These are phyloP conservation scores for Fusarium begoniae DNA, from an alignment of 2,329 filamentous ascomycete species.

Conservation along the genomic window DNA sequence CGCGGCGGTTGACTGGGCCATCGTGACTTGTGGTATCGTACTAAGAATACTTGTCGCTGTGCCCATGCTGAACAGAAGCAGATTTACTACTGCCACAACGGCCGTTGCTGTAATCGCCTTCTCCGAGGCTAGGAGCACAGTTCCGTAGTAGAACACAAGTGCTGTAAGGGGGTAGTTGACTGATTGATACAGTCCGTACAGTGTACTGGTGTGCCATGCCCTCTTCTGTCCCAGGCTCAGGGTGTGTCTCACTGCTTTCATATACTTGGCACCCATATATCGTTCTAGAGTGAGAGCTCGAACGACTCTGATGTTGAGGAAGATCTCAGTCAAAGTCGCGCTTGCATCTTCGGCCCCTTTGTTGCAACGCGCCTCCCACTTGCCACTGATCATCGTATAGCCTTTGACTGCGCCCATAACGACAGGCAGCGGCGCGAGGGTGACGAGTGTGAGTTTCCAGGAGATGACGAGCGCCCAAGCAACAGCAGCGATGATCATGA, in stretches of 20 bases:
- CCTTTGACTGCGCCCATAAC: constrained; percentile 72
- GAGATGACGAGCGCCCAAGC: constrained; percentile 77
- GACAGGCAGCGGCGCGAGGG: constrained; percentile 73
- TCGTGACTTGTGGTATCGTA: constrained; percentile 82
- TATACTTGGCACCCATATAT: constrained; percentile 74
- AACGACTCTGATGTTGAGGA: constrained; percentile 82
- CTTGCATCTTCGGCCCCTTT: constrained; percentile 67
- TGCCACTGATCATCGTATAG: constrained; percentile 71
- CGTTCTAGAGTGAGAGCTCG: constrained; percentile 77
- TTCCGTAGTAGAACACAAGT: constrained; percentile 85
- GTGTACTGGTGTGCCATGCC: constrained; percentile 71
- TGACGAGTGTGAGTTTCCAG: constrained; percentile 84
- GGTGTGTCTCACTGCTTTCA: constrained; percentile 58
- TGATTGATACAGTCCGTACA: constrained; percentile 82
- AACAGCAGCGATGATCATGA: constrained; percentile 75
- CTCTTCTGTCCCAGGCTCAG: constrained; percentile 71
- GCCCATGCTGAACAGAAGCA: constrained; percentile 84
- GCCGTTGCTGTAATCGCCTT: constrained; percentile 59
- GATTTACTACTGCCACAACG: constrained; percentile 79
- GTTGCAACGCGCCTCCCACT: constrained; percentile 78
- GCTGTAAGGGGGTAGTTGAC: constrained; percentile 77
- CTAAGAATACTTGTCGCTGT: constrained; percentile 75
- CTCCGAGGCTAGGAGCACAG: constrained; percentile 65
- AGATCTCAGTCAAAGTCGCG: constrained; percentile 73
- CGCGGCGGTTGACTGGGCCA: constrained; percentile 75